These are phyloP conservation scores for Pyrenophora graminea DNA, from an alignment of 2,329 filamentous ascomycete genomes.

Conservation along the genomic window DNA sequence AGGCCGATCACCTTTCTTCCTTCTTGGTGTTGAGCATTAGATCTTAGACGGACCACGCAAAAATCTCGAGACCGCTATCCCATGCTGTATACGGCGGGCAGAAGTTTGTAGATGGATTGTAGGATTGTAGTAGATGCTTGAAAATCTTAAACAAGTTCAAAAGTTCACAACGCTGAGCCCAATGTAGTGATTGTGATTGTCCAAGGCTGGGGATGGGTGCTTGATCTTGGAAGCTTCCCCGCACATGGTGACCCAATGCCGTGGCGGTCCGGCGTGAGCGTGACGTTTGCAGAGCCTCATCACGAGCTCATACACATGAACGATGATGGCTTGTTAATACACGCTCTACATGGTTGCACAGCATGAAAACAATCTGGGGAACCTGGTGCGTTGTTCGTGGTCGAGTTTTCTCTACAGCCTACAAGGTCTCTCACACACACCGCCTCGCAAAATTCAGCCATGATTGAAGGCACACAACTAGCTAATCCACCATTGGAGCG, in stretches of 20 bases:
- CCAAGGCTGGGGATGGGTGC: not conserved
- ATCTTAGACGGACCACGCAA: conserved; percentile 16
- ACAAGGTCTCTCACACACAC: too few species aligned
- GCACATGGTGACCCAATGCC: conserved; percentile 5
- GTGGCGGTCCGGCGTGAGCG: conserved; percentile 5
- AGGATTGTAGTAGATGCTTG: conserved; percentile 5
- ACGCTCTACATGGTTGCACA: not conserved
- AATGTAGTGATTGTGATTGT: conserved; percentile 3
- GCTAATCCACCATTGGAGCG: too few species aligned
- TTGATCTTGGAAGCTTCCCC: conserved; percentile 4
- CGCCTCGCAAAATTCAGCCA: too few species aligned
- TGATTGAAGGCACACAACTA: too few species aligned
- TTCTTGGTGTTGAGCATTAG: conserved; percentile 20
- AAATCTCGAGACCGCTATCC: conserved; percentile 15
- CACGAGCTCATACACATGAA: not conserved
- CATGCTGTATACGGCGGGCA: conserved; percentile 2
- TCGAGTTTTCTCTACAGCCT: too few species aligned
- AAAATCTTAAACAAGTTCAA: conserved; percentile 3
- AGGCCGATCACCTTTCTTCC: conserved; percentile 14
- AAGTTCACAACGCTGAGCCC: not conserved
- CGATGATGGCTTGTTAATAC: not conserved
- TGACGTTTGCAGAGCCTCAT: conserved; percentile 5
- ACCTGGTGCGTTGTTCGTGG: too few species aligned
- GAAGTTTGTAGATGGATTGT: conserved; percentile 18
- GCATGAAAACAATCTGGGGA: too few species aligned